These are phyloP conservation scores for Pezicula rhizophila DNA, from an alignment of 2,329 filamentous ascomycete genomes.

Conservation along the genomic window DNA sequence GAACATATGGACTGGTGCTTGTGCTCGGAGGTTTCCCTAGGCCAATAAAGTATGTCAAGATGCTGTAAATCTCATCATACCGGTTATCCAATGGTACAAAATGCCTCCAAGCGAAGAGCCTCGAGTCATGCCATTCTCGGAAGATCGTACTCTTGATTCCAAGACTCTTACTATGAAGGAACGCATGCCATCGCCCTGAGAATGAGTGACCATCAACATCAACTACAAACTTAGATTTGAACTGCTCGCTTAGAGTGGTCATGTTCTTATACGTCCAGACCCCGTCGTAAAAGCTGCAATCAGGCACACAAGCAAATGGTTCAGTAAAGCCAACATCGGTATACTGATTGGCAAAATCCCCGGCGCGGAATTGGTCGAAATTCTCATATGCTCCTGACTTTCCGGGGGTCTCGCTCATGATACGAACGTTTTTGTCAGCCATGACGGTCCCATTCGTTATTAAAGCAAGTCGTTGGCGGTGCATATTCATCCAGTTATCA, in stretches of 20 bases:
- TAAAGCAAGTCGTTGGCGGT: constrained; percentile 52
- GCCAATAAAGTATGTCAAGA: constrained; percentile 70
- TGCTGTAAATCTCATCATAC: constrained; percentile 65
- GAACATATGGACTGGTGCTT: constrained; percentile 33
- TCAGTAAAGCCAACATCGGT: constrained; percentile 31
- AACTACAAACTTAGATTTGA: constrained; percentile 60
- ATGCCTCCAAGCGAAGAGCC: constrained; percentile 71
- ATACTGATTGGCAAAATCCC: constrained; percentile 22
- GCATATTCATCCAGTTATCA: constrained; percentile 48
- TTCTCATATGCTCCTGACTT: constrained; percentile 34
- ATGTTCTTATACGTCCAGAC: constrained; percentile 40
- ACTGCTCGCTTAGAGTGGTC: constrained; percentile 52
- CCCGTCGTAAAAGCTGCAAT: constrained; percentile 40
- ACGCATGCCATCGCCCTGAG: constrained; percentile 62
- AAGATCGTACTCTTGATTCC: constrained; percentile 75
- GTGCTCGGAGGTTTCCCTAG: constrained; percentile 45
- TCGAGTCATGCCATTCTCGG: constrained; percentile 73
- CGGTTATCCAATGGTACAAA: constrained; percentile 75
- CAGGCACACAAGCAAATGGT: constrained; percentile 39
- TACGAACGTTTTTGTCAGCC: constrained; percentile 29
- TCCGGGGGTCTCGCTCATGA: constrained; percentile 27
- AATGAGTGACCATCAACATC: constrained; percentile 75
- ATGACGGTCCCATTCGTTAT: constrained; percentile 47
- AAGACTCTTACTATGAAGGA: constrained; percentile 62
- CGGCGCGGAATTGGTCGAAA: constrained; percentile 37